A percentile compares a stretch with the other conserved stretches of the same genome.
Conservation (phyloP, 768 basidiomycete genomes). For the Obba rivulosa region DNA sequence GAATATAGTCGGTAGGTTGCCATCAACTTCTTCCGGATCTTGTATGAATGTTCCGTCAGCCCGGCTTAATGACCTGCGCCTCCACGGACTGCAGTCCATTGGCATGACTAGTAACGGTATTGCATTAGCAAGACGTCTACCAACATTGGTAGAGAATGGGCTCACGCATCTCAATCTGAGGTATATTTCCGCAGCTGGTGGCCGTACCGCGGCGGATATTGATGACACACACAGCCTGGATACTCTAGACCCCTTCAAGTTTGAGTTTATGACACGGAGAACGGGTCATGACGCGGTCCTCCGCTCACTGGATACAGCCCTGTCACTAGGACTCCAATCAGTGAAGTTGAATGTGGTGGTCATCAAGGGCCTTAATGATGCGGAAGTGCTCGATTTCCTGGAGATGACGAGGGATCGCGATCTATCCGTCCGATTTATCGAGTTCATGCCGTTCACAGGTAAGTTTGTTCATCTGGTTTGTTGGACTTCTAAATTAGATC, state of each 20-base stretch:
- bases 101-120: constrained; percentile 87
- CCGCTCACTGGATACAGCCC: constrained; percentile 57
- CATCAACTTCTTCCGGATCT: not conserved
- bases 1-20: constrained; percentile 58
- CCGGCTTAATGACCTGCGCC: constrained; percentile 54
- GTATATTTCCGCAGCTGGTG: constrained; percentile 11
- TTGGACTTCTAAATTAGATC: constrained; percentile 4
- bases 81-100: constrained; percentile 62
- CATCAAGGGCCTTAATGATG: constrained; percentile 74
- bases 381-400: constrained; percentile 76
- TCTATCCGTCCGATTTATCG: constrained; percentile 80
- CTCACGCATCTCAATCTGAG: constrained; percentile 66
- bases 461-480: constrained; percentile 1
- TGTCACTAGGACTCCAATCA: constrained; percentile 45
- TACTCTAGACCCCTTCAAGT: constrained; percentile 81
- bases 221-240: constrained; percentile 49
- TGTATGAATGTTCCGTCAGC: constrained; percentile 30
- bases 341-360: constrained; percentile 86
- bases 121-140: constrained; percentile 67
- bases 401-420: constrained; percentile 60
- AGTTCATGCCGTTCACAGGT: constrained; percentile 95
- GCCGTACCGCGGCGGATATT: not conserved
- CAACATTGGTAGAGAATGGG: constrained; percentile 60
- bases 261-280: constrained; percentile 81
- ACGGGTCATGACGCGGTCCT: constrained; percentile 74